These are phyloP conservation scores for Lipomyces yamadae DNA, from an alignment of 805 yeast genomes.

Conservation along the genomic window DNA sequence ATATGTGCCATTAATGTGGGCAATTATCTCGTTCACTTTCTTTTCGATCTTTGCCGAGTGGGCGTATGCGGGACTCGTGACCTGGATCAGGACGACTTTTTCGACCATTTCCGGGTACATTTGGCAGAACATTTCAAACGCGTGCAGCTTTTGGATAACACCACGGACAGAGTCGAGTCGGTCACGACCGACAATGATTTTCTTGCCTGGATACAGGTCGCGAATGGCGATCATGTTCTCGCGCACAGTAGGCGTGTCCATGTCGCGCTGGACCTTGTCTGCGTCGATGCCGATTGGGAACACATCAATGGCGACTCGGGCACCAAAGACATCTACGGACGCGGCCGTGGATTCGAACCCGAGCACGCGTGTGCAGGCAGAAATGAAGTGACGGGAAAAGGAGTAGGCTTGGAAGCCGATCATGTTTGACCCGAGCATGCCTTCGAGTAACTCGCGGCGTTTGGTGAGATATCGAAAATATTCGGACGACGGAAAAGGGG, in stretches of 20 bases:
- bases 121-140: conserved; percentile 83
- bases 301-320: conserved; percentile 71
- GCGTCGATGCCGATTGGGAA: conserved; percentile 92
- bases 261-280: conserved; percentile 65
- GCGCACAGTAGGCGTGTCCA: conserved; percentile 49
- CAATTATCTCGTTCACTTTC: conserved; percentile 80
- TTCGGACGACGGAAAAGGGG: conserved; percentile 95
- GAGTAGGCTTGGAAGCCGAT: conserved; percentile 85
- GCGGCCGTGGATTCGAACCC: conserved; percentile 64
- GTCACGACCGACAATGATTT: conserved; percentile 91
- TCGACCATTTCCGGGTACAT: conserved; percentile 93
- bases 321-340: conserved; percentile 67
- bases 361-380: conserved; percentile 84
- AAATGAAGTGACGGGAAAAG: conserved; percentile 87
- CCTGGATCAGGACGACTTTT: conserved; percentile 87
- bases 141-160: conserved; percentile 88
- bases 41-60: conserved; percentile 69
- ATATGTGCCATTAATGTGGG: conserved; percentile 79
- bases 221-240: conserved; percentile 68
- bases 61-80: conserved; percentile 77
- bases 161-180: conserved; percentile 91
- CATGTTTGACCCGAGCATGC: conserved; percentile 87
- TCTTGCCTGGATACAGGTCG: conserved; percentile 51
- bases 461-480: conserved; percentile 88
- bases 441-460: conserved; percentile 80